Conservation (phyloP, 2,329 filamentous ascomycete genomes). For the Penicillium sp. region DNA sequence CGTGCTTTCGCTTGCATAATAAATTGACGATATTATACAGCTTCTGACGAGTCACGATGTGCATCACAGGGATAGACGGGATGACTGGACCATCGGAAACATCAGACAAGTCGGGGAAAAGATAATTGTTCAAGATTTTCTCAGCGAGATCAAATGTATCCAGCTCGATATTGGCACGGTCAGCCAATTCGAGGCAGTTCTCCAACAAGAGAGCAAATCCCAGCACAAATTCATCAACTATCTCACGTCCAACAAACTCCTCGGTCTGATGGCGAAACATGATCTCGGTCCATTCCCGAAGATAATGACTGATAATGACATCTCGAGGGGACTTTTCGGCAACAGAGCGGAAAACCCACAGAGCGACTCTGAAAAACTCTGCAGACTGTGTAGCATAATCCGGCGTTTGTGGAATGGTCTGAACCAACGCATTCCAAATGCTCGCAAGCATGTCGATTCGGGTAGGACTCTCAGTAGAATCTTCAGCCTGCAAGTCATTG, state of each 20-base stretch:
- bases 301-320: slow-evolving; percentile 41
- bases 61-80: slow-evolving; percentile 52
- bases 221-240: slow-evolving; percentile 43
- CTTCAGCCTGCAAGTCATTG: slow-evolving; percentile 15
- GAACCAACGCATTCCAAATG: slow-evolving; percentile 47
- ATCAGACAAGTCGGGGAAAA: slow-evolving; percentile 61
- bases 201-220: slow-evolving; percentile 48
- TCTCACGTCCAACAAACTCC: slow-evolving; percentile 51
- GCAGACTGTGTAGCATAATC: slow-evolving; percentile 40
- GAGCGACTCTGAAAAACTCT: slow-evolving; percentile 49
- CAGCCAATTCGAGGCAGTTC: slow-evolving; percentile 43
- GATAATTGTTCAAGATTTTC: slow-evolving; percentile 61
- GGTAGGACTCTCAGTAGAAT: slow-evolving; percentile 27
- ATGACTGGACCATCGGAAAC: slow-evolving; percentile 26
- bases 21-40: slow-evolving; percentile 62
- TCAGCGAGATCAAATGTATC: slow-evolving; percentile 46
- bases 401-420: slow-evolving; percentile 42
- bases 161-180: slow-evolving; percentile 31
- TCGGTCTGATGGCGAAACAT: slow-evolving; percentile 46
- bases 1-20: slow-evolving; percentile 52
- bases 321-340: slow-evolving; percentile 40
- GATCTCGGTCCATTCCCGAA: slow-evolving; percentile 44
- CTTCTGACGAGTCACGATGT: slow-evolving; percentile 57
- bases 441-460: slow-evolving; percentile 44
- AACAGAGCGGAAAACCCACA: slow-evolving; percentile 45